Evolutionary conservation across 225 moss, liverwort and hornwort species (phyloP).

Genomic region (Physcomitrium patens): DNA sequence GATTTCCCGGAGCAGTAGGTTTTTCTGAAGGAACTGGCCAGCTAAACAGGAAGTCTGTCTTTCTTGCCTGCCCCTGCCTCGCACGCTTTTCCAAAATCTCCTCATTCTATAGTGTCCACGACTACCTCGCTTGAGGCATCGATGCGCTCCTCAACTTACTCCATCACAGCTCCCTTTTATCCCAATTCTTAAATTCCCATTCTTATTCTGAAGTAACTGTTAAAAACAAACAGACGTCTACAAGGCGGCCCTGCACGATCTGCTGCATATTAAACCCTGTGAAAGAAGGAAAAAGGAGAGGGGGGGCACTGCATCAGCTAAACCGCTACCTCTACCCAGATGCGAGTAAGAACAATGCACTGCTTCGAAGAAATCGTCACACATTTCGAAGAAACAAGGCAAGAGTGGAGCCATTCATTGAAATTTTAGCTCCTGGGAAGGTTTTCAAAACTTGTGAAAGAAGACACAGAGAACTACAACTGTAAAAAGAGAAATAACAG

Average conservation of each 20-base stretch:
- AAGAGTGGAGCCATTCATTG: not conserved
- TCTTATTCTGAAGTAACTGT: not conserved
- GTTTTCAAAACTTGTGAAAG: not conserved
- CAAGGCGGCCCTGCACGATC: slow-evolving; percentile 13
- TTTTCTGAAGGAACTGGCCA: not conserved
- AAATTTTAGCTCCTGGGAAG: not conserved
- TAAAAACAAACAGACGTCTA: not conserved
- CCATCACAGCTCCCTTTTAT: slow-evolving; percentile 10
- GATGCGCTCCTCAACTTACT: slow-evolving; percentile 8
- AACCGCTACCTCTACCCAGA: not conserved
- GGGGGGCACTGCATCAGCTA: not conserved
- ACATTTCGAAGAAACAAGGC: not conserved
- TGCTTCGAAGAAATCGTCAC: not conserved
- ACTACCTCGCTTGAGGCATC: slow-evolving; percentile 1
- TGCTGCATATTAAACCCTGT: slow-evolving; percentile 21
- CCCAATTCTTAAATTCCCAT: not conserved
- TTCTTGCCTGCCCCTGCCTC: slow-evolving; percentile 11
- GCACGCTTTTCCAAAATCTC: slow-evolving; percentile 35
- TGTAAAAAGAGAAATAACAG: not conserved
- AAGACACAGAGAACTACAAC: not conserved
- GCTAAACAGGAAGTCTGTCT: slow-evolving; percentile 9
- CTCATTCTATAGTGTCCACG: slow-evolving; percentile 30
- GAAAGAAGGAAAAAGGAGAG: not conserved
- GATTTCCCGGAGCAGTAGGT: not conserved
- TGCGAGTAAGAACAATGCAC: not conserved